These are phyloP conservation scores for Pulveroboletus ravenelii DNA, from an alignment of 768 basidiomycete species.

Conservation along the genomic window DNA sequence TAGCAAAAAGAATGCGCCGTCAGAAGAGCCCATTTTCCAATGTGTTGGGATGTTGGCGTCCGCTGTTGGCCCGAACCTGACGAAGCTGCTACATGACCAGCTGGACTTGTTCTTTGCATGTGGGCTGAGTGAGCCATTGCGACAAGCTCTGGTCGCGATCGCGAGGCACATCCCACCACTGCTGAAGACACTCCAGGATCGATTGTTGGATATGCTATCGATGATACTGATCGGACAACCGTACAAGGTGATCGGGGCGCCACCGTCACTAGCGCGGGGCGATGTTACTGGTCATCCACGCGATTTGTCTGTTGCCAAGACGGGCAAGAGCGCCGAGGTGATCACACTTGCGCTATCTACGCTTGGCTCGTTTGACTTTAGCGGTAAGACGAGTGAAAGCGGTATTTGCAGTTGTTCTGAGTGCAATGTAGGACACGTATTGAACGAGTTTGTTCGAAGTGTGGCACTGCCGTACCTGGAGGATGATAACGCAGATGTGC, in stretches of 20 bases:
- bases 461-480: constrained; percentile 92
- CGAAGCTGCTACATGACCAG: constrained; percentile 93
- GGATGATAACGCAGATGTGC: constrained; percentile 82
- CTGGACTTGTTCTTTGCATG: constrained; percentile 95
- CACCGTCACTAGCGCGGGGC: constrained; percentile 51
- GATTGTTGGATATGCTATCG: constrained; percentile 82
- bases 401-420: constrained; percentile 9
- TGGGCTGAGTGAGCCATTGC: constrained; percentile 85
- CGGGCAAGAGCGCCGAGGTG: constrained; percentile 61
- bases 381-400: constrained; percentile 45
- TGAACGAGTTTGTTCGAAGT: constrained; percentile 93
- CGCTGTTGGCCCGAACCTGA: constrained; percentile 93
- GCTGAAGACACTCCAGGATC: constrained; percentile 91
- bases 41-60: constrained; percentile 95
- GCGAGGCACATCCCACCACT: constrained; percentile 86
- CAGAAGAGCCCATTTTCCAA: constrained; percentile 95
- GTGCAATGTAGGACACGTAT: constrained; percentile 62
- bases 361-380: constrained; percentile 91
- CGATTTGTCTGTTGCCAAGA: constrained; percentile 49
- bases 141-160: constrained; percentile 79
- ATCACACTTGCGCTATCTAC: constrained; percentile 82
- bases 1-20: constrained; percentile 84
- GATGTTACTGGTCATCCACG: constrained; percentile 47
- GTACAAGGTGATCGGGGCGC: constrained; percentile 87
- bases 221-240: constrained; percentile 74